A percentile compares a stretch with the other conserved stretches of the same genome.
Conservation (phyloP, 306 rosid genomes). For the Luffa aegyptiaca region DNA sequence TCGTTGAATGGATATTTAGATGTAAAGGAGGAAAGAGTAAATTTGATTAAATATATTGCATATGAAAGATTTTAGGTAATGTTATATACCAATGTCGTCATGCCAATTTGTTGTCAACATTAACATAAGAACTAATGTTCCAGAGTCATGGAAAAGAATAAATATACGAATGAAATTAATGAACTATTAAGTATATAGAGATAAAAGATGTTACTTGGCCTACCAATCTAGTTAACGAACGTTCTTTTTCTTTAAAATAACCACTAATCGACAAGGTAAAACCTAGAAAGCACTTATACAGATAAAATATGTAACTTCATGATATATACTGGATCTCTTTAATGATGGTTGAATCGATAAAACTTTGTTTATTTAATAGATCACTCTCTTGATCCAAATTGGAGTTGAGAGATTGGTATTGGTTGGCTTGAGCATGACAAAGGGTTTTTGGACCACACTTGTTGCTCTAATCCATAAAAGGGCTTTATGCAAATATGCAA, state of each 20-base stretch:
- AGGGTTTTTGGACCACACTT: constrained; percentile 7
- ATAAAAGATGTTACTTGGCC: too few relatives aligned
- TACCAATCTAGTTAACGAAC: too few relatives aligned
- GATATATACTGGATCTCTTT: not conserved
- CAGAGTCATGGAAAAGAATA: too few relatives aligned
- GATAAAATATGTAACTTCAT: not conserved
- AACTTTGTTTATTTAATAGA: not conserved
- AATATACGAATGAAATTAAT: too few relatives aligned
- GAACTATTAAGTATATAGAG: too few relatives aligned
- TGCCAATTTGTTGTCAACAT: not conserved
- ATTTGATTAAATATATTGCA: too few relatives aligned
- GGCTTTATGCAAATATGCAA: not conserved
- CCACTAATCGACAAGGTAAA: not conserved
- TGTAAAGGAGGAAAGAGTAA: too few relatives aligned
- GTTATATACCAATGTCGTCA: too few relatives aligned
- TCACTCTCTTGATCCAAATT: not conserved
- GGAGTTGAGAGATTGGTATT: not conserved
- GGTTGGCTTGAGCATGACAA: not conserved
- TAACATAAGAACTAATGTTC: not conserved
- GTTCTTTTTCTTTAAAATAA: not conserved
- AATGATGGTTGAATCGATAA: not conserved
- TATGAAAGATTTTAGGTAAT: too few relatives aligned
- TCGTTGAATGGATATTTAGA: too few relatives aligned
- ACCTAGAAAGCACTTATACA: not conserved
- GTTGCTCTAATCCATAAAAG: not conserved